Evolutionary conservation across 768 basidiomycete species (phyloP).

Genomic region (Hysterangium stoloniferum): DNA sequence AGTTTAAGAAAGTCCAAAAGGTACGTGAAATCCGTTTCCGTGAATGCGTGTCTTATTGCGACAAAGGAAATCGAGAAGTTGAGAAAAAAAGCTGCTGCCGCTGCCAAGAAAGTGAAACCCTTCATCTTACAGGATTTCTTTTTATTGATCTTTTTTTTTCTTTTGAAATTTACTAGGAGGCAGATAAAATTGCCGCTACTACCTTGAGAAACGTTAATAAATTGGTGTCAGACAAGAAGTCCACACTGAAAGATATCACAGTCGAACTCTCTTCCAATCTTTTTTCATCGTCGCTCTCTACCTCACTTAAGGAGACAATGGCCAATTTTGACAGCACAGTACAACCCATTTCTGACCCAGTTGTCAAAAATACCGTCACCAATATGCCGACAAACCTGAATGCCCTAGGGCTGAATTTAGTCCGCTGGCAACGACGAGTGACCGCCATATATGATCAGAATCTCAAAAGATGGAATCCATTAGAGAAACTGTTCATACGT

Average conservation of each 20-base stretch:
- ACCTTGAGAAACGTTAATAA: constrained; percentile 10
- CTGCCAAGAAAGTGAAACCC: neutral
- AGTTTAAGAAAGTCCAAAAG: neutral
- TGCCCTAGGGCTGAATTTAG: constrained; percentile 3
- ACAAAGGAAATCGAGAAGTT: neutral
- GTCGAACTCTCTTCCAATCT: constrained; percentile 13
- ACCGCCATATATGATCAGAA: constrained; percentile 13
- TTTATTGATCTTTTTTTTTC: neutral
- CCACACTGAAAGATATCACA: constrained; percentile 12
- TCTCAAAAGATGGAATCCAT: constrained; percentile 10
- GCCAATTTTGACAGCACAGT: neutral
- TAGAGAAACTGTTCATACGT: constrained; percentile 9
- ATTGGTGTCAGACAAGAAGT: constrained; percentile 14
- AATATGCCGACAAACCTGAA: neutral
- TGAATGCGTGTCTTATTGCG: neutral
- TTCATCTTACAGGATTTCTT: neutral
- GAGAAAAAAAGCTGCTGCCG: constrained; percentile 1
- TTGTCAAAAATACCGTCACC: neutral
- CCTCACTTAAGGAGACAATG: constrained; percentile 7
- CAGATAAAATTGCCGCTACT: neutral
- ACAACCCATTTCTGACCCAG: neutral
- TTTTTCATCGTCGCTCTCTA: constrained; percentile 1
- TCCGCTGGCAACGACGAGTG: constrained; percentile 15
- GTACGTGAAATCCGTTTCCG: neutral
- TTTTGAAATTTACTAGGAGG: neutral